A percentile compares a stretch with the other conserved stretches of the same genome.
Conservation (phyloP, 768 basidiomycete species). For the Tephrocybe sp. region DNA sequence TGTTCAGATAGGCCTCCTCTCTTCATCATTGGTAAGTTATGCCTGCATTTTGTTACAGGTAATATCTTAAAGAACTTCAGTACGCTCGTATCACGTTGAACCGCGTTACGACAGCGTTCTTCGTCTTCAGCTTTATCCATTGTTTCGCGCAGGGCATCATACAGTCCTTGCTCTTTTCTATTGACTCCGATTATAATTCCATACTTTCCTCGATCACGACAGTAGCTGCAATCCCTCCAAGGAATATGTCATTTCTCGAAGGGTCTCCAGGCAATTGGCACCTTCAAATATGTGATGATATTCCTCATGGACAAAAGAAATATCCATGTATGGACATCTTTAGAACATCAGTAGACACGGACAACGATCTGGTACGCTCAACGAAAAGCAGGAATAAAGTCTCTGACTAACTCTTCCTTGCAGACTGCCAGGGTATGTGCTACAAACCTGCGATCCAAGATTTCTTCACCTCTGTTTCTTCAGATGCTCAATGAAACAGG, state of each 20-base stretch:
- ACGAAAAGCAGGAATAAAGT: neutral
- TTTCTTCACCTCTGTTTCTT: neutral
- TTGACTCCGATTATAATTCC: slow-evolving; percentile 38
- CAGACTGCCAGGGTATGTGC: no score
- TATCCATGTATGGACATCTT: slow-evolving; percentile 35
- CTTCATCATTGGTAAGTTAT: slow-evolving; percentile 8
- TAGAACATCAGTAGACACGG: slow-evolving; percentile 19
- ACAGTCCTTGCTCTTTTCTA: slow-evolving; percentile 43
- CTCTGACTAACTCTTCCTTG: neutral
- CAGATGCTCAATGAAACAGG: neutral
- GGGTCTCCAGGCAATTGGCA: slow-evolving; percentile 24
- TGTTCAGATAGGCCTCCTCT: neutral
- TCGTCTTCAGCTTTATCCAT: slow-evolving; percentile 46
- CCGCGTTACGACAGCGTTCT: slow-evolving; percentile 42
- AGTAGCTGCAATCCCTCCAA: slow-evolving; percentile 29
- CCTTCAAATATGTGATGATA: slow-evolving; percentile 42
- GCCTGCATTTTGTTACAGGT: neutral
- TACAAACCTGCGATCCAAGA: no score
- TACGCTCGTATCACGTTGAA: slow-evolving; percentile 36
- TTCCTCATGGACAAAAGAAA: slow-evolving; percentile 33
- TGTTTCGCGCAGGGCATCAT: slow-evolving; percentile 52
- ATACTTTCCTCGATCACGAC: slow-evolving; percentile 36
- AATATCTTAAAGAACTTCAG: slow-evolving; percentile 16
- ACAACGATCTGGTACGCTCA: slow-evolving; percentile 5
- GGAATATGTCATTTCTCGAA: slow-evolving; percentile 35